phyloP scores from a whole-genome alignment of 2,329 filamentous ascomycete species.

The Monosporascus sp. region DNA sequence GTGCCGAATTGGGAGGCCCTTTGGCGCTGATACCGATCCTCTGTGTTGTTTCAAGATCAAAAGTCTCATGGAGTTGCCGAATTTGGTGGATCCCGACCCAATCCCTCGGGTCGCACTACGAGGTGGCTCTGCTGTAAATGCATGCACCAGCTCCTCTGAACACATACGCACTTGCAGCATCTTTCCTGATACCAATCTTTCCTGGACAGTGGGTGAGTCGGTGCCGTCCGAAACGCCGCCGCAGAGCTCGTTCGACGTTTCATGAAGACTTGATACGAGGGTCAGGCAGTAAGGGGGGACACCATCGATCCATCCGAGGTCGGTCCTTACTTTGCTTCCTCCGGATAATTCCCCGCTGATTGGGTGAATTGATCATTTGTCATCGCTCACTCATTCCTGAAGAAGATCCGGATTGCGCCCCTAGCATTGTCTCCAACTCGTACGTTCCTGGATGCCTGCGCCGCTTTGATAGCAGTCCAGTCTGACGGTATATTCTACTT shows the following conservation, averaged over 20 bases:
- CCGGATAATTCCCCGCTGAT: constrained; percentile 7
- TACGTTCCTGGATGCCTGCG: constrained; percentile 8
- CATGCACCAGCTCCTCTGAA: too few species aligned
- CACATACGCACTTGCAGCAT: too few species aligned
- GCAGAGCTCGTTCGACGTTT: neutral
- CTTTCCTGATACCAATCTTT: neutral
- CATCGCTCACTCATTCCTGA: constrained; percentile 2
- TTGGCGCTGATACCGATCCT: constrained; percentile 3
- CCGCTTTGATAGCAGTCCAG: constrained; percentile 6
- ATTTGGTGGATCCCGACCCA: neutral
- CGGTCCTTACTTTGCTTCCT: constrained; percentile 7
- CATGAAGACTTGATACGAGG: neutral
- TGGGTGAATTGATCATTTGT: constrained; percentile 1
- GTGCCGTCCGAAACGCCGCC: neutral
- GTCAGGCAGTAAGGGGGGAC: neutral
- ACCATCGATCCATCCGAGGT: neutral
- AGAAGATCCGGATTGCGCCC: neutral
- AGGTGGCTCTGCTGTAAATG: neutral
- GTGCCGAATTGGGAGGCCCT: constrained; percentile 1
- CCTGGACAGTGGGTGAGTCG: neutral
- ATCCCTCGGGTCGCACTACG: neutral
- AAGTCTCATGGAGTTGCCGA: constrained; percentile 2
- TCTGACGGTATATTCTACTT: neutral
- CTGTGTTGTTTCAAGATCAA: constrained; percentile 14
- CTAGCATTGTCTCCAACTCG: constrained; percentile 1